A percentile compares a stretch with the other conserved stretches of the same genome.
Conservation (phyloP, 805 yeast species). For the Scheffersomyces spartinae region DNA sequence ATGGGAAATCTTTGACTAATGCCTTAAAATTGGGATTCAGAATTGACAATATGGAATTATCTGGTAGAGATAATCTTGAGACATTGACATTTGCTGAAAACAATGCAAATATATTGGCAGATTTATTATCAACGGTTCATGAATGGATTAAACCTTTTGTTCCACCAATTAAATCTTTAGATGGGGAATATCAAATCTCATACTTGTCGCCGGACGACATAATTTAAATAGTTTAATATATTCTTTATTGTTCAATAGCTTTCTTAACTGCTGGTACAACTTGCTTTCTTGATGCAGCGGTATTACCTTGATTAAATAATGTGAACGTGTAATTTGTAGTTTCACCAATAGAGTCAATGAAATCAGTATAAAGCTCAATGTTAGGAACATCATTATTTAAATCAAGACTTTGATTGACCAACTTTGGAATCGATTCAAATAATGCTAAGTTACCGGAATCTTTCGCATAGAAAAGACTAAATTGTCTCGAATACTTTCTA, state of each 20-base stretch:
- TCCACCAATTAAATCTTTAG: conserved; percentile 1
- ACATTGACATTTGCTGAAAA: conserved; percentile 10
- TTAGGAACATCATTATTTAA: conserved; percentile 16
- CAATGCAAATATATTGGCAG: conserved; percentile 8
- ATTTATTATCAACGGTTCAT: conserved; percentile 7
- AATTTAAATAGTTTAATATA: conserved; percentile 1
- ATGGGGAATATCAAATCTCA: neutral
- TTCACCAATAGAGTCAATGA: too few relatives aligned
- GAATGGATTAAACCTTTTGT: conserved; percentile 4
- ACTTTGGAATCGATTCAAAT: conserved; percentile 10
- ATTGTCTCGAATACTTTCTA: conserved; percentile 23
- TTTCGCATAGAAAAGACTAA: conserved; percentile 12
- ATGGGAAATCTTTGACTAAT: conserved; percentile 8
- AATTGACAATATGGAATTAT: conserved; percentile 5
- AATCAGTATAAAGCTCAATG: too few relatives aligned
- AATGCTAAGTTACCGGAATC: too few relatives aligned
- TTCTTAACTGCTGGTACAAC: conserved; percentile 56
- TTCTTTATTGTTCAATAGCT: too few relatives aligned
- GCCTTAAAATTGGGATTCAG: conserved; percentile 19
- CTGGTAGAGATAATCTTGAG: conserved; percentile 5
- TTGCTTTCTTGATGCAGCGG: conserved; percentile 70
- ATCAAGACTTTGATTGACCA: conserved; percentile 11
- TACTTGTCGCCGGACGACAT: neutral
- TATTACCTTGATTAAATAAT: conserved; percentile 35
- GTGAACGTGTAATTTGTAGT: too few relatives aligned